These are phyloP conservation scores for Curvularia sp. DNA, from an alignment of 2,329 filamentous ascomycete species.

Conservation along the genomic window DNA sequence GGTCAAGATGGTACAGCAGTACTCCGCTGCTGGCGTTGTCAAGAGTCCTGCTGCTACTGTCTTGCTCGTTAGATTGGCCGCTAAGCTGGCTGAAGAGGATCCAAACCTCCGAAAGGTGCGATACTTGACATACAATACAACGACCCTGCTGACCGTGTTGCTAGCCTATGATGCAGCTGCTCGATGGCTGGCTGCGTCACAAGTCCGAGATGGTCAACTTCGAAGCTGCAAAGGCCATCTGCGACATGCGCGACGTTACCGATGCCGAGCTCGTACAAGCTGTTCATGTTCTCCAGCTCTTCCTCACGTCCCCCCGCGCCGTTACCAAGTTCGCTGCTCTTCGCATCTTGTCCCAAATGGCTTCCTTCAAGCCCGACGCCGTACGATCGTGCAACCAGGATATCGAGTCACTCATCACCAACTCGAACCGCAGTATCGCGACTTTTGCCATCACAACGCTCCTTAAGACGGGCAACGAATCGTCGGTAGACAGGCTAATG, in stretches of 20 bases:
- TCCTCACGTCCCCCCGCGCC: slow-evolving; percentile 92
- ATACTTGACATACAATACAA: too few relatives aligned
- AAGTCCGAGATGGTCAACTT: slow-evolving; percentile 97
- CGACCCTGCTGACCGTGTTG: slow-evolving; percentile 17
- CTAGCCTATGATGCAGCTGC: slow-evolving; percentile 89
- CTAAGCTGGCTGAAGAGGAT: slow-evolving; percentile 94
- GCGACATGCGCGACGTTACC: slow-evolving; percentile 90
- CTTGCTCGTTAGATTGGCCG: slow-evolving; percentile 89
- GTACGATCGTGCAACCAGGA: slow-evolving; percentile 96
- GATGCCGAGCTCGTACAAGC: slow-evolving; percentile 91
- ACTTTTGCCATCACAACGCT: slow-evolving; percentile 98
- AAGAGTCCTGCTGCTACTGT: slow-evolving; percentile 94
- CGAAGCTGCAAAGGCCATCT: slow-evolving; percentile 97
- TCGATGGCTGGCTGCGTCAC: slow-evolving; percentile 95
- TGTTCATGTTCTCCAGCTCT: slow-evolving; percentile 93
- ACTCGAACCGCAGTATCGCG: slow-evolving; percentile 95
- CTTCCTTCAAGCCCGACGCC: slow-evolving; percentile 92
- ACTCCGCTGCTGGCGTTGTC: slow-evolving; percentile 85
- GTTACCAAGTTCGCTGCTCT: slow-evolving; percentile 98
- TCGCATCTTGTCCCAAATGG: slow-evolving; percentile 93
- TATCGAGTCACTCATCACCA: slow-evolving; percentile 95
- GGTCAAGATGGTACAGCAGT: slow-evolving; percentile 99
- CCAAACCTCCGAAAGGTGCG: slow-evolving; percentile 73
- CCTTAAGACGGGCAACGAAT: slow-evolving; percentile 97
- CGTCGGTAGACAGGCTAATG: slow-evolving; percentile 95